phyloP scores from a whole-genome alignment of 2,329 filamentous ascomycete genomes.

The Fusarium setosum region DNA sequence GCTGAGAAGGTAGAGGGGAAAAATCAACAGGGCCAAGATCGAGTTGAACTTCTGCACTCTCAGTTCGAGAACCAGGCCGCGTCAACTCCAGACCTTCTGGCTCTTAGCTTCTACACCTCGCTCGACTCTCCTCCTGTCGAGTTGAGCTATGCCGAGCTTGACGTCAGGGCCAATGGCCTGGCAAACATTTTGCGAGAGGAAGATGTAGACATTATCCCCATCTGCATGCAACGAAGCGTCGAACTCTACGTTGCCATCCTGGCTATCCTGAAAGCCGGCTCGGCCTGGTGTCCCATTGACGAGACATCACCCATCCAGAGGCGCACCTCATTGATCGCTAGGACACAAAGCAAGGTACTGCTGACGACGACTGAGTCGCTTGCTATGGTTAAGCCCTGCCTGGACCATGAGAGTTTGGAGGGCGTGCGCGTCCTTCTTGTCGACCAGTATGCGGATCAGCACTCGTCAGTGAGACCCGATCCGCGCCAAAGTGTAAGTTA shows the following conservation, averaged over 20 bases:
- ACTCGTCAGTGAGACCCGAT: neutral
- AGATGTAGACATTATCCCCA: constrained; percentile 18
- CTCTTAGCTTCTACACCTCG: constrained; percentile 16
- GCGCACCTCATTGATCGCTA: constrained; percentile 21
- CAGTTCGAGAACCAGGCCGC: constrained; percentile 26
- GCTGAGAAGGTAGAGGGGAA: neutral
- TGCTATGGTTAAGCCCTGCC: constrained; percentile 3
- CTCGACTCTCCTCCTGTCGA: neutral
- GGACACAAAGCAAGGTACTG: constrained; percentile 19
- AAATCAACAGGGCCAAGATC: neutral
- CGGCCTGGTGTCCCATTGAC: constrained; percentile 26
- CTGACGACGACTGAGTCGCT: constrained; percentile 12
- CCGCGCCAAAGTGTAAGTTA: neutral
- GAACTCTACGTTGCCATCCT: constrained; percentile 21
- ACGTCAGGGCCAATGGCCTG: constrained; percentile 12
- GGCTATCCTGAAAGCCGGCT: constrained; percentile 24
- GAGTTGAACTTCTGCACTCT: neutral
- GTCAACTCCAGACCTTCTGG: neutral
- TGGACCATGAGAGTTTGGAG: constrained; percentile 1
- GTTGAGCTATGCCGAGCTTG: constrained; percentile 20
- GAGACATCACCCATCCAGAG: constrained; percentile 18
- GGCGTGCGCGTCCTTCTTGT: constrained; percentile 17
- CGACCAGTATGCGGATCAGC: constrained; percentile 1
- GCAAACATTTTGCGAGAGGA: constrained; percentile 14
- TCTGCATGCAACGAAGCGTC: constrained; percentile 13